phyloP scores from a whole-genome alignment of 208 protist genomes.

The Acanthamoeba royreba region DNA sequence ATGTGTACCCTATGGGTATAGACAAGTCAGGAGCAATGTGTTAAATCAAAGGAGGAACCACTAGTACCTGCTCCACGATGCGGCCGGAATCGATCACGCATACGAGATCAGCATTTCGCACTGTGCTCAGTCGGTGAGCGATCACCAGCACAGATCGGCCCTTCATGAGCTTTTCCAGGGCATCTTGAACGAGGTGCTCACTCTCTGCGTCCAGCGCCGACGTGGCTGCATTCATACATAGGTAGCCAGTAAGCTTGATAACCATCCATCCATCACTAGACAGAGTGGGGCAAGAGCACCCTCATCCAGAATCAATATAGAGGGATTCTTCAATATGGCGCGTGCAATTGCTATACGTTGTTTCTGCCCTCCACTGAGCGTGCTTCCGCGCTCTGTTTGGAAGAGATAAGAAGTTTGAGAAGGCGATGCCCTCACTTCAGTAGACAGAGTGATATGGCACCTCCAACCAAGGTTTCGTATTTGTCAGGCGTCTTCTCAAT shows the following conservation, averaged over 20 bases:
- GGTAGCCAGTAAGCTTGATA: too few relatives aligned
- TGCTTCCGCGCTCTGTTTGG: not conserved
- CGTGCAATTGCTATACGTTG: slow-evolving; percentile 88
- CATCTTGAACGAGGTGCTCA: slow-evolving; percentile 71
- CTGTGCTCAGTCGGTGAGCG: slow-evolving; percentile 79
- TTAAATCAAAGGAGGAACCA: too few relatives aligned
- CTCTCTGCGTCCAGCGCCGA: slow-evolving; percentile 76
- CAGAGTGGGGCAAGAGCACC: not conserved
- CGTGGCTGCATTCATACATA: slow-evolving; percentile 60
- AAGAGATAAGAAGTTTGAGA: not conserved
- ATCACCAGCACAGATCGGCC: slow-evolving; percentile 76
- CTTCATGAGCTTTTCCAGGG: slow-evolving; percentile 55
- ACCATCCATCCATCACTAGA: too few relatives aligned
- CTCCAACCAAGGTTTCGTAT: slow-evolving; percentile 63
- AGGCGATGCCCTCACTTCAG: too few relatives aligned
- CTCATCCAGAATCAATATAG: slow-evolving; percentile 79
- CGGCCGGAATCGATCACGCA: slow-evolving; percentile 82
- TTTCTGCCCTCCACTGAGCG: slow-evolving; percentile 73
- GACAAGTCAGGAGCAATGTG: too few relatives aligned
- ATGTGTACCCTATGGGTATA: too few relatives aligned
- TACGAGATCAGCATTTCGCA: slow-evolving; percentile 79
- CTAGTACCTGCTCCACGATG: slow-evolving; percentile 75
- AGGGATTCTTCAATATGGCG: slow-evolving; percentile 88
- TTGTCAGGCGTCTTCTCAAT: slow-evolving; percentile 42
- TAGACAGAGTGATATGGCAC: too few relatives aligned